Evolutionary conservation across 2,329 filamentous ascomycete species (phyloP), one percentile per base, ranked within the genome.

Genomic region (Hypoxylon sp.): DNA sequence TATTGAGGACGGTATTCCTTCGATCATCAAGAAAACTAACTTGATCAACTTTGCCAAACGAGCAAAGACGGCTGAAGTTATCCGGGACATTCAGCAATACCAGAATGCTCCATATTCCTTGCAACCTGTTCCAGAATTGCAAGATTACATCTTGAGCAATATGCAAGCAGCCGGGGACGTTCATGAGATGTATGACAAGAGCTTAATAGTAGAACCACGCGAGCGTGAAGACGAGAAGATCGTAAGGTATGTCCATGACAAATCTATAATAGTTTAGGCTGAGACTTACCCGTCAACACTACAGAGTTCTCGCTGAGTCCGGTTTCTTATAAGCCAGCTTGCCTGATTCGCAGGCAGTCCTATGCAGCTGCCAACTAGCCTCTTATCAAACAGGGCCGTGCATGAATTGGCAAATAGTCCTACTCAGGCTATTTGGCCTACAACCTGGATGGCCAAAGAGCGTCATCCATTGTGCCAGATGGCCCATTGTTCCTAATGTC

Each of bases 161-260:
- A 97, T 98, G 92, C 92, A 97, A 82, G 92, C 91, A 31, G 95
- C 96, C 3, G 93, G 94, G 58, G 95, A 98, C 80, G 96, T 99
- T 71, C 95, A 98, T 81, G 95, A 98, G 85, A 98, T 98, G 96
- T 99, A 98, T 84, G 95, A 98, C 81, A 95, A 95, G 86, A 97
- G 94, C 83, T 85, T 99, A 82, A 88, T 91, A 77, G 91, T 99
- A 68, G 96, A 99, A 81, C 96, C 96, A 70, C 89, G 96, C 77
- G 96, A 99, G 84, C 89, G 96, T 76, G 96, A 99, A 84, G 96
- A 99, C 79, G 96, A 99, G 84, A 98, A 98, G 87, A 98, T 99
- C 86, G 95, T 97, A 79, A 97, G 96, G 95, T 97, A 90, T 77
- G 89, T 86, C 72, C 58, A 55, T 22, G 8, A 20, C 20, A 35